Percentiles rank a stretch among this genome's conserved stretches.
Conservation (phyloP, 2,329 filamentous ascomycete genomes). For the Calonectria fujianensis region DNA sequence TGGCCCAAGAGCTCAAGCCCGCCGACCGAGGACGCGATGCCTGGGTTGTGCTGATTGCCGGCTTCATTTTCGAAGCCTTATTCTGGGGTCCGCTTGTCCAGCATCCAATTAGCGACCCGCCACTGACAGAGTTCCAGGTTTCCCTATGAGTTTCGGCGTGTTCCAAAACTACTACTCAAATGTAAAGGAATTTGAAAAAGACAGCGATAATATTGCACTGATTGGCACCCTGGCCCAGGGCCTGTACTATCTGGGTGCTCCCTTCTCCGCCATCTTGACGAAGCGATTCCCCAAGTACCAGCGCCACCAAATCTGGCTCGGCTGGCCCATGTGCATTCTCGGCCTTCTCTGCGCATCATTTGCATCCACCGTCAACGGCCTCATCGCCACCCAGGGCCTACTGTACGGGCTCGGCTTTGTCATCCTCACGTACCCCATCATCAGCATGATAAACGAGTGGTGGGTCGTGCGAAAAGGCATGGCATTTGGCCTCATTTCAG, state of each 20-base stretch:
- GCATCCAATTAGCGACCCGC: background rate
- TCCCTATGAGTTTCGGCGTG: slow-evolving; percentile 57
- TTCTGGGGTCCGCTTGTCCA: slow-evolving; percentile 48
- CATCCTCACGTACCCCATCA: slow-evolving; percentile 61
- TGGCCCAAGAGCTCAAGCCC: slow-evolving; percentile 37
- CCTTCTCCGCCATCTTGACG: slow-evolving; percentile 57
- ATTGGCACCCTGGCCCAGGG: slow-evolving; percentile 57
- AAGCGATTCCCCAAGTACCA: slow-evolving; percentile 59
- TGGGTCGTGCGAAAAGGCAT: slow-evolving; percentile 62
- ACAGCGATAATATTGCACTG: slow-evolving; percentile 52
- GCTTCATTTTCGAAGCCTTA: slow-evolving; percentile 54
- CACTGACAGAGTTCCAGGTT: slow-evolving; percentile 46
- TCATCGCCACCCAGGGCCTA: slow-evolving; percentile 64
- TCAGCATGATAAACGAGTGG: slow-evolving; percentile 64
- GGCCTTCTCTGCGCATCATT: slow-evolving; percentile 61
- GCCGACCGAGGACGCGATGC: slow-evolving; percentile 51
- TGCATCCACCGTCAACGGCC: slow-evolving; percentile 55
- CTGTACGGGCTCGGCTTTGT: slow-evolving; percentile 63
- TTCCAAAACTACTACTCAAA: slow-evolving; percentile 57
- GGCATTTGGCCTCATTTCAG: slow-evolving; percentile 60
- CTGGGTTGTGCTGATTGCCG: slow-evolving; percentile 52
- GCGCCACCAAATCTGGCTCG: slow-evolving; percentile 60
- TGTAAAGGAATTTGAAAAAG: slow-evolving; percentile 52
- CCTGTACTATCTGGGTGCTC: slow-evolving; percentile 59
- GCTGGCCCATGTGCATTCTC: slow-evolving; percentile 62